These are phyloP conservation scores for Camillea tinctor DNA, from an alignment of 2,329 filamentous ascomycete genomes.

Conservation along the genomic window DNA sequence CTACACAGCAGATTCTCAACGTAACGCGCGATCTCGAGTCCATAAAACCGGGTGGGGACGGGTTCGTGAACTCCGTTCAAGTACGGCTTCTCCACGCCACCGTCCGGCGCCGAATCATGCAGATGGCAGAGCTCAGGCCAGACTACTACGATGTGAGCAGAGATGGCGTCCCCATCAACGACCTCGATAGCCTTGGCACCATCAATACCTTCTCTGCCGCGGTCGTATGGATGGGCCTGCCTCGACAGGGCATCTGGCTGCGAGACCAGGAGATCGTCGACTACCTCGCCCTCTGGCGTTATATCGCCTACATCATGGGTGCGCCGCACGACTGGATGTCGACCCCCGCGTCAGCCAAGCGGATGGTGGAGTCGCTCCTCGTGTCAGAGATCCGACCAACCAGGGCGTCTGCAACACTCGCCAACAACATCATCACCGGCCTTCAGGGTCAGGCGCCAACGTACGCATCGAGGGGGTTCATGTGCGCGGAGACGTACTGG, in stretches of 20 bases:
- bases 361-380: conserved; percentile 66
- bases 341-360: conserved; percentile 53
- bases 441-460: conserved; percentile 66
- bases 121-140: conserved; percentile 53
- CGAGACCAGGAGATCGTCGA: conserved; percentile 61
- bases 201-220: conserved; percentile 68
- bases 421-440: conserved; percentile 71
- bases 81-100: conserved; percentile 69
- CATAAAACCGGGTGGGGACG: conserved; percentile 66
- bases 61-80: conserved; percentile 62
- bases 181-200: conserved; percentile 72
- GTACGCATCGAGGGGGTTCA: conserved; percentile 63
- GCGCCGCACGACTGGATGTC: conserved; percentile 62
- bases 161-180: conserved; percentile 69
- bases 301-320: conserved; percentile 70
- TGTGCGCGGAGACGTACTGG: conserved; percentile 67
- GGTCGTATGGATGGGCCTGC: conserved; percentile 63
- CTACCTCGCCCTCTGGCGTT: conserved; percentile 74
- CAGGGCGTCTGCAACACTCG: conserved; percentile 60
- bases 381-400: conserved; percentile 66
- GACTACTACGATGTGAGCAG: conserved; percentile 60
- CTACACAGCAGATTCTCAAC: conserved; percentile 73
- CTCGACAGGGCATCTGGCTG: conserved; percentile 69
- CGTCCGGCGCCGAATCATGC: conserved; percentile 64
- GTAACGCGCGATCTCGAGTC: conserved; percentile 63